Base-by-base conservation (phyloP, 2,329 filamentous ascomycete genomes). In the Alternaria triticina region DNA sequence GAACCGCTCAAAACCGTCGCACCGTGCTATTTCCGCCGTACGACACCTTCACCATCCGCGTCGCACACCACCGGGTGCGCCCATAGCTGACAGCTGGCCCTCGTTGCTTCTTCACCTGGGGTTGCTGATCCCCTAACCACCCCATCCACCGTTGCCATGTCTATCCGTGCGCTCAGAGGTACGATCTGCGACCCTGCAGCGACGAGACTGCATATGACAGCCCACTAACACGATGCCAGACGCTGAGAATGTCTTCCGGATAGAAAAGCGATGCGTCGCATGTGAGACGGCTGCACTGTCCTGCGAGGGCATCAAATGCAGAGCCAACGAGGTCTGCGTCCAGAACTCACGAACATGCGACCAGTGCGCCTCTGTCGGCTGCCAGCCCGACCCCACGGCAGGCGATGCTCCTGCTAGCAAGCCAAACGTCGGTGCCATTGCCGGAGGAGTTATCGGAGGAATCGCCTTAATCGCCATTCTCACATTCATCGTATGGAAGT, bases 371-470 rank as follows among this genome's bases (percentile, higher is more conserved):
- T 81, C 81, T 28, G 87, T 86, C 28, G 80, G 80, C 23, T 93
- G 90, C 62, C 79, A 81, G 25, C 76, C 75, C 49, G 74, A 79
- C 50, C 75, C 80, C 6, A 78, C 79, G 10, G 77, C 74, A n/a
- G 74, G 54, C 44, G 72, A 51, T 17, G 56, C 64, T 10, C 23
- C 54, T 5, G 68, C 77, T n/a, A 72, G 62, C 57, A 78, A 76
- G 8, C 87, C 91, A 8, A 94, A 92, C 60, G 82, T 90, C 2
- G 94, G 94, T 45, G 92, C 93, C 33, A 97, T 99, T 68, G 95
- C 91, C 2, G 96, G 96, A 68, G 95, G 95, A 68, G 94, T 97
- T 10, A 83, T 98, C 46, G 96, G 94, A 67, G 96, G 94, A 69
- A 80, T 98, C 13, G 86, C 86, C n/a, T 85, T 89, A 49, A 86